Evolutionary conservation across 1,284 basidiomycete species (phyloP).

Genomic region (Chalciporus sp.): DNA sequence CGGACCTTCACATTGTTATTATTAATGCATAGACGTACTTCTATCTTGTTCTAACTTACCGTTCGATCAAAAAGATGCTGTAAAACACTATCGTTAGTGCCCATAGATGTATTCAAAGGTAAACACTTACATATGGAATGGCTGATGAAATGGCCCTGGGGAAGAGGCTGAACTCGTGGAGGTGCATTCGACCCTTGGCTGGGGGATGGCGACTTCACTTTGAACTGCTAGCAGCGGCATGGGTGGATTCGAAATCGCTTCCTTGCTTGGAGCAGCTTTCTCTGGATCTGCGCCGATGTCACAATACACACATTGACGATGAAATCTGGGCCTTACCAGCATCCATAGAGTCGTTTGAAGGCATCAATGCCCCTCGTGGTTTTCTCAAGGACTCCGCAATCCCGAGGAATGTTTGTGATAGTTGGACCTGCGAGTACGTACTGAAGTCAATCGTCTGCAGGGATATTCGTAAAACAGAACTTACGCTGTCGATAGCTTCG

Average conservation of each 20-base stretch:
- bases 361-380: slow-evolving; percentile 48
- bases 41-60: slow-evolving; percentile 25
- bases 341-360: slow-evolving; percentile 46
- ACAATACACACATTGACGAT: not conserved
- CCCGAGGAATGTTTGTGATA: slow-evolving; percentile 59
- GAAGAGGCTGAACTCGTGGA: no score
- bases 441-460: not conserved
- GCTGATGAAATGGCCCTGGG: slow-evolving; percentile 51
- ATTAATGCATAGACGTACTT: not conserved
- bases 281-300: slow-evolving; percentile 30
- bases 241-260: slow-evolving; percentile 48
- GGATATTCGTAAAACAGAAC: not conserved
- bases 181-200: slow-evolving; percentile 22
- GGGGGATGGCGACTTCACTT: slow-evolving; percentile 57
- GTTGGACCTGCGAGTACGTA: slow-evolving; percentile 42
- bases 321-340: slow-evolving; percentile 36
- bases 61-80: slow-evolving; percentile 58
- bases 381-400: slow-evolving; percentile 61
- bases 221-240: no score
- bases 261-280: slow-evolving; percentile 44
- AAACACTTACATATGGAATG: slow-evolving; percentile 43
- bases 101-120: no score
- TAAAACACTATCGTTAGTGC: no score
- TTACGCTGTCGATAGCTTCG: slow-evolving; percentile 54
- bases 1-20: slow-evolving; percentile 40